Evolutionary conservation across 2,329 filamentous ascomycete species (phyloP).

Genomic region (Beauveria pseudobassiana): DNA sequence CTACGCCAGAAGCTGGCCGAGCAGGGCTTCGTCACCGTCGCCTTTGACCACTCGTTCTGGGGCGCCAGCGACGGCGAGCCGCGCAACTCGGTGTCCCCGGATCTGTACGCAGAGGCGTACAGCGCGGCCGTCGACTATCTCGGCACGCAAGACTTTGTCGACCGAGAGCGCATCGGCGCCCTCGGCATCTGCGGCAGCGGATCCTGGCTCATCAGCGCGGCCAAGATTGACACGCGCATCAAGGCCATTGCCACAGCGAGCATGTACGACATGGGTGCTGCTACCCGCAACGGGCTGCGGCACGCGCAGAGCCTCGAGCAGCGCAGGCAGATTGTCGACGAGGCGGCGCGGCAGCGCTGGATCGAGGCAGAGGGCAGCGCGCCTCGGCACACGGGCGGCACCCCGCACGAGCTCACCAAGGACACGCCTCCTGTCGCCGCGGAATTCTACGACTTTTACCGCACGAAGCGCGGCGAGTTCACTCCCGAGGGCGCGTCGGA

Average conservation of each 20-base stretch:
- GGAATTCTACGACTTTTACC: not conserved
- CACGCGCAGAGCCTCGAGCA: not conserved
- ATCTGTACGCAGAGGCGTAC: slow-evolving; percentile 22
- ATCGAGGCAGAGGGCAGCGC: not conserved
- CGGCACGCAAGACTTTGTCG: slow-evolving; percentile 16
- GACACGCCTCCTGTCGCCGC: not conserved
- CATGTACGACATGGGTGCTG: not conserved
- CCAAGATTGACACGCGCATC: slow-evolving; percentile 23
- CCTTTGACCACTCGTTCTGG: slow-evolving; percentile 20
- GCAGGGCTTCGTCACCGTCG: slow-evolving; percentile 20
- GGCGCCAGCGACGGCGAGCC: slow-evolving; percentile 20
- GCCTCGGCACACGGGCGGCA: not conserved
- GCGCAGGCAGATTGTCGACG: not conserved
- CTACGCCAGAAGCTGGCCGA: slow-evolving; percentile 18
- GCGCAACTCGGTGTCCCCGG: slow-evolving; percentile 19
- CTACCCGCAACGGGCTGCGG: slow-evolving; percentile 14
- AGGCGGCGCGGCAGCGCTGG: not conserved
- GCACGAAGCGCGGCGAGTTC: not conserved
- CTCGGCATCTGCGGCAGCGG: slow-evolving; percentile 25
- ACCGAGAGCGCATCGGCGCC: slow-evolving; percentile 23
- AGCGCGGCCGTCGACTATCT: slow-evolving; percentile 26
- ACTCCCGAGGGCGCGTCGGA: not conserved
- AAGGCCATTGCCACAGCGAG: not conserved
- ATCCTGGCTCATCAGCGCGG: slow-evolving; percentile 25
- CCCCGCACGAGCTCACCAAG: not conserved